phyloP scores from a whole-genome alignment of 2,329 filamentous ascomycete genomes.

The Fusarium ambrosium region DNA sequence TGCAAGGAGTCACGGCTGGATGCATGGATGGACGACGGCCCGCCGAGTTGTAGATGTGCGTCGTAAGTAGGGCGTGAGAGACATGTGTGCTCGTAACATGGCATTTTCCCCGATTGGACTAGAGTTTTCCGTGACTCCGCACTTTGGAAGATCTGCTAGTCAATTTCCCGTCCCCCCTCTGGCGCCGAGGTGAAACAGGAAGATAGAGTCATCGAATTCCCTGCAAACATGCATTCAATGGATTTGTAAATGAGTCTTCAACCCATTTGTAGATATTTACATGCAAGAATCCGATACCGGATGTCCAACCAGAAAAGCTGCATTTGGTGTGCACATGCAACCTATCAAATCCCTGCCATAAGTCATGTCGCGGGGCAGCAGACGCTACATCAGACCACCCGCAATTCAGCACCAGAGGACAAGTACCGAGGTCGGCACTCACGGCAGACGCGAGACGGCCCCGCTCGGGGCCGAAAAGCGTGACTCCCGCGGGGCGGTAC shows the following conservation, averaged over 20 bases:
- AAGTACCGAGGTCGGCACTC: background rate
- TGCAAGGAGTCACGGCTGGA: background rate
- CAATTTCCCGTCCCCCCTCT: background rate
- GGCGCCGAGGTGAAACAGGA: background rate
- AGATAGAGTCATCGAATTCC: background rate
- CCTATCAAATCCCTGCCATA: background rate
- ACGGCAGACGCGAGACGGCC: background rate
- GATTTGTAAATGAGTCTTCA: background rate
- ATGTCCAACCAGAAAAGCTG: background rate
- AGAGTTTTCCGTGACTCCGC: background rate
- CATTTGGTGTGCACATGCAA: background rate
- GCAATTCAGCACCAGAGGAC: background rate
- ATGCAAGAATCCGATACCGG: background rate
- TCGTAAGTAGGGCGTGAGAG: background rate
- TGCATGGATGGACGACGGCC: background rate
- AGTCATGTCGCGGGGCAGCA: background rate
- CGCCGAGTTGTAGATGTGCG: background rate
- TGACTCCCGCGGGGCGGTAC: background rate
- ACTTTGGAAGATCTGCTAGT: background rate
- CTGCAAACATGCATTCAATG: background rate
- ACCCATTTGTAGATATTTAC: background rate
- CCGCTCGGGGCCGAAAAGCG: constrained; percentile 2
- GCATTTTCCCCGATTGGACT: background rate
- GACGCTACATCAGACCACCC: background rate
- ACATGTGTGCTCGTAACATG: background rate